These are phyloP conservation scores for Fusarium cyanostomum DNA, from an alignment of 2,329 filamentous ascomycete genomes.

Conservation along the genomic window DNA sequence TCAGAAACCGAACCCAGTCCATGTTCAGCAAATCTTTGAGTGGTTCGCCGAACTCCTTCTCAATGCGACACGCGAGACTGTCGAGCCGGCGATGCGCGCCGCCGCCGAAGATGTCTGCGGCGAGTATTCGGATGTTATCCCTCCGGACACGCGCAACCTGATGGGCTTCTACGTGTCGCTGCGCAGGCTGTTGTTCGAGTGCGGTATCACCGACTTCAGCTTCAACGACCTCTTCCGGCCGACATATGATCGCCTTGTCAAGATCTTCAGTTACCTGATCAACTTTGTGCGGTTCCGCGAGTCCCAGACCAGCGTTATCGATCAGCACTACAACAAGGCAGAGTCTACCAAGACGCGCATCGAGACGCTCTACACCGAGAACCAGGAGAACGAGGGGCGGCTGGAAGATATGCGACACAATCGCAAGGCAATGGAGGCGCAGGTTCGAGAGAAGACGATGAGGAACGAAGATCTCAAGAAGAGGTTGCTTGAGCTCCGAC, in stretches of 20 bases:
- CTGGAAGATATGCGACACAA: constrained; percentile 84
- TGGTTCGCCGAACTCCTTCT: constrained; percentile 95
- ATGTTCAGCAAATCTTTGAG: constrained; percentile 98
- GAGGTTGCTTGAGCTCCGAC: constrained; percentile 79
- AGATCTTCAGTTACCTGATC: constrained; percentile 97
- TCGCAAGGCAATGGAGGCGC: constrained; percentile 80
- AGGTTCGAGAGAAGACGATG: constrained; percentile 84
- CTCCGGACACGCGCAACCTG: constrained; percentile 87
- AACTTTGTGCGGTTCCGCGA: constrained; percentile 98
- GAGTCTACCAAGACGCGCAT: constrained; percentile 88
- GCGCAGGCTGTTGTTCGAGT: constrained; percentile 82
- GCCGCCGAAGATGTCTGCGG: constrained; percentile 88
- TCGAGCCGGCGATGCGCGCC: constrained; percentile 94
- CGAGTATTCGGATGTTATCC: constrained; percentile 84
- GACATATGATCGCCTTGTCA: constrained; percentile 87
- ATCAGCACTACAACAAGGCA: constrained; percentile 91
- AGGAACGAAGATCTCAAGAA: constrained; percentile 89
- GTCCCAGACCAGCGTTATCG: constrained; percentile 87
- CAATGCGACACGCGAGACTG: constrained; percentile 90
- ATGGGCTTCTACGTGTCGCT: constrained; percentile 95
- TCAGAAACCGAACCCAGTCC: constrained; percentile 90
- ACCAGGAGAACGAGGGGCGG: constrained; percentile 84
- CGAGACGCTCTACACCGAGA: constrained; percentile 84
- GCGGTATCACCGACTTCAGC: constrained; percentile 91
- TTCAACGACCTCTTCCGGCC: constrained; percentile 93